These are phyloP conservation scores for Coemansia sp. DNA, from an alignment of 192 early-diverging fungal genomes.

Conservation along the genomic window DNA sequence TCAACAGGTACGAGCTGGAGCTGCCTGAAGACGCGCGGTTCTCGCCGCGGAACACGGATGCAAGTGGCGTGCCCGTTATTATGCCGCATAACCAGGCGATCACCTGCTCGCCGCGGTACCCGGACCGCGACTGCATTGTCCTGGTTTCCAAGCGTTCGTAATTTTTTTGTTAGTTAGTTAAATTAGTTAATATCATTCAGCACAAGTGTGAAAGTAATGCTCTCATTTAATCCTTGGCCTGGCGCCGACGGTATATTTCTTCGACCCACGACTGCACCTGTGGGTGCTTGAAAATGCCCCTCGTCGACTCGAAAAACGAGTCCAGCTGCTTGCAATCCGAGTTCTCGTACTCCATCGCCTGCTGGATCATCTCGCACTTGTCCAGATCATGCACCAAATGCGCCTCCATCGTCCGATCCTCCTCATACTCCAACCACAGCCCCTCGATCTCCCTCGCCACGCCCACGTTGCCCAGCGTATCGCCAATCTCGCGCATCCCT, in stretches of 20 bases:
- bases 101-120: slow-evolving; percentile 30
- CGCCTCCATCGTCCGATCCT: slow-evolving; percentile 69
- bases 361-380: slow-evolving; percentile 96
- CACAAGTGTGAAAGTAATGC: too few relatives aligned
- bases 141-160: slow-evolving; percentile 23
- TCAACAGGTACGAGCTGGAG: slow-evolving; percentile 26
- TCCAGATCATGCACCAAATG: slow-evolving; percentile 87
- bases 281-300: slow-evolving; percentile 81
- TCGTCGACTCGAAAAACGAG: slow-evolving; percentile 78
- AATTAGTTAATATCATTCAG: too few relatives aligned
- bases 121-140: slow-evolving; percentile 41
- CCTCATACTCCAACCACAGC: slow-evolving; percentile 89
- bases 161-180: neutral
- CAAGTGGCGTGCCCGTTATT: slow-evolving; percentile 10
- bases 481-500: slow-evolving; percentile 51
- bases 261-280: slow-evolving; percentile 79
- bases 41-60: slow-evolving; percentile 7
- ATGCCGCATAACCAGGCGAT: slow-evolving; percentile 20
- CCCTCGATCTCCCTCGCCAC: slow-evolving; percentile 69
- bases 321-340: slow-evolving; percentile 64
- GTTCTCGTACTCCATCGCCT: slow-evolving; percentile 88
- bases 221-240: neutral
- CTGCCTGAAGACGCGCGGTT: slow-evolving; percentile 34
- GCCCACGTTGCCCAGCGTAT: slow-evolving; percentile 54
- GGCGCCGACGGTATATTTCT: slow-evolving; percentile 59